phyloP scores from a whole-genome alignment of 176 grass and related monocot genomes.

The Eragrostis curvula region DNA sequence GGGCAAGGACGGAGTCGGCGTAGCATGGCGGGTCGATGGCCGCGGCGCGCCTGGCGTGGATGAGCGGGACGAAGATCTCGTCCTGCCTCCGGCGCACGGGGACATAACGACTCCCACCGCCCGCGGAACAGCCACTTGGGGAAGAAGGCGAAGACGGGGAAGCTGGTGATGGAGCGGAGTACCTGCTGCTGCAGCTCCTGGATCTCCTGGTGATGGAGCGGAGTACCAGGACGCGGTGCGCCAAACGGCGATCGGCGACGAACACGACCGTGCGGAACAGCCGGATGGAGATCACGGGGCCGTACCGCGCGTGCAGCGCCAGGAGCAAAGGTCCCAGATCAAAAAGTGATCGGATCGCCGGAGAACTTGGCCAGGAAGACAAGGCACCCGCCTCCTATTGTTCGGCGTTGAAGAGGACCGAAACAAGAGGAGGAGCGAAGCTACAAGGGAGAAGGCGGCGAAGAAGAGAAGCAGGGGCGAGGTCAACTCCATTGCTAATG shows the following conservation, averaged over 20 bases:
- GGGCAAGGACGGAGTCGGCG: constrained; percentile 43
- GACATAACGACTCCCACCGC: constrained; percentile 30
- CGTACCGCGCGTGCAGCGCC: constrained; percentile 36
- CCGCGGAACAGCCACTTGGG: constrained; percentile 53
- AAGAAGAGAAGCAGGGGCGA: neutral
- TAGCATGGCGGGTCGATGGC: constrained; percentile 25
- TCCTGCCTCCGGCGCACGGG: constrained; percentile 33
- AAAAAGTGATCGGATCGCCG: constrained; percentile 33
- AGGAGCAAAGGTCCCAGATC: constrained; percentile 39
- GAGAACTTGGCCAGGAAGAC: constrained; percentile 34
- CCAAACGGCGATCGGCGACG: constrained; percentile 50
- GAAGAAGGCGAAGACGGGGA: constrained; percentile 56
- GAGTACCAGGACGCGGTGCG: constrained; percentile 54
- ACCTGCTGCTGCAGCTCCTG: constrained; percentile 27
- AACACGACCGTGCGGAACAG: constrained; percentile 52
- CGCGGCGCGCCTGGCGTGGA: neutral
- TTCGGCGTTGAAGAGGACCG: no score
- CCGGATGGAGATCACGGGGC: constrained; percentile 53
- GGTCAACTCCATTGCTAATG: neutral
- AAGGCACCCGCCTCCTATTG: neutral
- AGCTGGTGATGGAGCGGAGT: constrained; percentile 18
- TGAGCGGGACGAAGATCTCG: constrained; percentile 48
- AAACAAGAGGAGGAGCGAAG: neutral
- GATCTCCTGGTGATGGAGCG: constrained; percentile 32
- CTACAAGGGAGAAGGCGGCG: neutral